Percentiles rank a stretch among this genome's conserved stretches.
These are phyloP conservation scores for Pontederia paniculata DNA, from an alignment of 176 grass and related monocot genomes.

Conservation along the genomic window DNA sequence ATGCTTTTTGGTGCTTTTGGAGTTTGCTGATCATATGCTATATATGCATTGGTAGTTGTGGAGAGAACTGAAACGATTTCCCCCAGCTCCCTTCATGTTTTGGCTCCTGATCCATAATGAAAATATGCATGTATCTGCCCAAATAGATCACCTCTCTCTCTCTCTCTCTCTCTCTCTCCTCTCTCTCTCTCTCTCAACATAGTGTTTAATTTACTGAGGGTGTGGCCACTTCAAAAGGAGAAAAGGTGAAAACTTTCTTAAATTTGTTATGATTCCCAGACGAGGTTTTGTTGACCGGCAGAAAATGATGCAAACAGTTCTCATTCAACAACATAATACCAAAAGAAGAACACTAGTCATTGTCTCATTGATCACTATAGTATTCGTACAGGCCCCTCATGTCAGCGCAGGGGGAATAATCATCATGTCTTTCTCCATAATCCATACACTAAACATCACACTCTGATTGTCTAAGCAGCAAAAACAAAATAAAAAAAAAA, in stretches of 20 bases:
- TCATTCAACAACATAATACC: background rate
- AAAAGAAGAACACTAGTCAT: conserved; percentile 3
- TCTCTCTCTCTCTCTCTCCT: too few species aligned
- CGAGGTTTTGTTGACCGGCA: background rate
- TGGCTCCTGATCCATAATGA: background rate
- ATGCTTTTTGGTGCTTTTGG: conserved; percentile 56
- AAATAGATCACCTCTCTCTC: background rate
- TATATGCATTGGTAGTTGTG: conserved; percentile 26
- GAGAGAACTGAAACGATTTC: conserved; percentile 9
- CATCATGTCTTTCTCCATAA: conserved; percentile 1
- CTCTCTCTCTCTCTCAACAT: too few species aligned
- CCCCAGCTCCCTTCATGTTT: background rate
- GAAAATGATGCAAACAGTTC: conserved; percentile 8
- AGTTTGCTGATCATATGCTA: conserved; percentile 20
- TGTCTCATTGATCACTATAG: background rate
- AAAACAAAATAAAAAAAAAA: too few species aligned
- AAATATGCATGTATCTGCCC: background rate
- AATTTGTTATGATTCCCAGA: background rate
- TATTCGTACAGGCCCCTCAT: conserved; percentile 8
- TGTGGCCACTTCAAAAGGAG: too few species aligned
- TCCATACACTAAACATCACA: background rate
- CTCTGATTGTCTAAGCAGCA: background rate
- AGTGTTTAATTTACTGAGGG: too few species aligned
- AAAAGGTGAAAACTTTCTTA: background rate
- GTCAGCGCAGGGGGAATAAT: conserved; percentile 1